phyloP scores from a whole-genome alignment of 495 filamentous ascomycete genomes.

The Podospora bellae-mahoneyi region DNA sequence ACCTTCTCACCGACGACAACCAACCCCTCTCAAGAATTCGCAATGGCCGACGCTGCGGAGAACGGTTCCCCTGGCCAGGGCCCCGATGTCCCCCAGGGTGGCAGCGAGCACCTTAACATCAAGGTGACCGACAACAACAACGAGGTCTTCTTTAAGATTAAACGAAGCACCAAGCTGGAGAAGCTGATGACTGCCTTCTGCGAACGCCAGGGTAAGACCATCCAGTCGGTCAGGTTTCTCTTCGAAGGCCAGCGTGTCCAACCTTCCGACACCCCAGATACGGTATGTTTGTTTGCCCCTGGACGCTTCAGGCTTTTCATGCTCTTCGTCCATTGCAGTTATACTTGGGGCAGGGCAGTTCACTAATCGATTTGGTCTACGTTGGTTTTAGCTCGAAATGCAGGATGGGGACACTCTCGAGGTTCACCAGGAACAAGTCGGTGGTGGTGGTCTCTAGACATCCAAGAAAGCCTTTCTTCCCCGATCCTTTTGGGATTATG shows the following conservation, averaged over 20 bases:
- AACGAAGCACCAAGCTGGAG: constrained; percentile 90
- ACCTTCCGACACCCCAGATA: constrained; percentile 83
- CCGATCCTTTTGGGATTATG: neutral
- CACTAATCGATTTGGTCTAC: neutral
- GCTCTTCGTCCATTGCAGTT: neutral
- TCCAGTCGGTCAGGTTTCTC: constrained; percentile 83
- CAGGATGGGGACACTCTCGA: constrained; percentile 93
- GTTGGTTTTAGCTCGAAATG: constrained; percentile 76
- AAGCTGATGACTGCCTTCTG: constrained; percentile 99
- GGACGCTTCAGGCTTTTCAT: too few species aligned
- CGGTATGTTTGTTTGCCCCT: constrained; percentile 56
- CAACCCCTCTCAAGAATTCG: constrained; percentile 33
- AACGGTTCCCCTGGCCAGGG: constrained; percentile 58
- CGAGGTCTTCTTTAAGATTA: constrained; percentile 99
- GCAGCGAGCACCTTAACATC: constrained; percentile 91
- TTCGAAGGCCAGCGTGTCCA: constrained; percentile 93
- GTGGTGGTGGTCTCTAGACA: constrained; percentile 58
- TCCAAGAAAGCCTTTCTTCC: neutral
- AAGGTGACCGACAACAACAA: constrained; percentile 99
- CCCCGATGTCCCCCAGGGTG: constrained; percentile 30
- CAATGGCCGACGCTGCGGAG: constrained; percentile 53
- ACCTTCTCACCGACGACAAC: constrained; percentile 8
- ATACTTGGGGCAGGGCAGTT: constrained; percentile 9
- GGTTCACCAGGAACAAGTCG: constrained; percentile 96
- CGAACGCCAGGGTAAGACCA: constrained; percentile 87